Percentiles rank a stretch among this genome's conserved stretches.
phyloP scores from a whole-genome alignment of 75 land plant species.

The Sequoiadendron giganteum region DNA sequence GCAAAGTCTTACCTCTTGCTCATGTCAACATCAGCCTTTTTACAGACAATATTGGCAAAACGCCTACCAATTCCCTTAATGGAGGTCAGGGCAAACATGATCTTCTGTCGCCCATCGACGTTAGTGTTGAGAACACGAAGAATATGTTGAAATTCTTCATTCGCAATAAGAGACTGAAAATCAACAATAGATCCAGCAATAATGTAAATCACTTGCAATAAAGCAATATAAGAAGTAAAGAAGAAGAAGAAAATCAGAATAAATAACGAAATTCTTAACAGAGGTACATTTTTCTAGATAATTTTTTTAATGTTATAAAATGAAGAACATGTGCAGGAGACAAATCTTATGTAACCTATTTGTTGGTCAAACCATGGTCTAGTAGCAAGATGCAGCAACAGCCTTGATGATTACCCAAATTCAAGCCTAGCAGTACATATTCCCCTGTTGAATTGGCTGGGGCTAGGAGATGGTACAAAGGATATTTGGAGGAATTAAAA shows the following conservation, averaged over 20 bases:
- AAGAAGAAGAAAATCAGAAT: background rate
- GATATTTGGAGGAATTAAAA: background rate
- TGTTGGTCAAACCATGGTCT: background rate
- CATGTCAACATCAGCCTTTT: slow-evolving; percentile 94
- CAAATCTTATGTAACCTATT: background rate
- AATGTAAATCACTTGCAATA: background rate
- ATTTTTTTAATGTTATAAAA: too few relatives aligned
- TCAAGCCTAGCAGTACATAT: background rate
- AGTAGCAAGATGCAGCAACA: background rate
- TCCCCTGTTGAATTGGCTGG: background rate
- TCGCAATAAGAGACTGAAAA: slow-evolving; percentile 67
- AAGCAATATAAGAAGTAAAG: background rate
- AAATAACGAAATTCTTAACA: too few relatives aligned
- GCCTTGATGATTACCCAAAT: background rate
- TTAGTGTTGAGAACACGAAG: slow-evolving; percentile 85
- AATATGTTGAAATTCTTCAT: slow-evolving; percentile 91
- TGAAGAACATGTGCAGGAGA: background rate
- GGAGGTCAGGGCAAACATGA: slow-evolving; percentile 85
- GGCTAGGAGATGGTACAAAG: background rate
- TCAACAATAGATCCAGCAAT: background rate
- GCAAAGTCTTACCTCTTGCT: slow-evolving; percentile 66
- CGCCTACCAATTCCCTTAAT: slow-evolving; percentile 90
- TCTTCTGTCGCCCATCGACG: slow-evolving; percentile 89
- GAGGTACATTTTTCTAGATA: background rate
- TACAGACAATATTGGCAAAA: slow-evolving; percentile 86